Evolutionary conservation across 345 rosid genomes (phyloP).

Genomic region (Syzygium oleosum): DNA sequence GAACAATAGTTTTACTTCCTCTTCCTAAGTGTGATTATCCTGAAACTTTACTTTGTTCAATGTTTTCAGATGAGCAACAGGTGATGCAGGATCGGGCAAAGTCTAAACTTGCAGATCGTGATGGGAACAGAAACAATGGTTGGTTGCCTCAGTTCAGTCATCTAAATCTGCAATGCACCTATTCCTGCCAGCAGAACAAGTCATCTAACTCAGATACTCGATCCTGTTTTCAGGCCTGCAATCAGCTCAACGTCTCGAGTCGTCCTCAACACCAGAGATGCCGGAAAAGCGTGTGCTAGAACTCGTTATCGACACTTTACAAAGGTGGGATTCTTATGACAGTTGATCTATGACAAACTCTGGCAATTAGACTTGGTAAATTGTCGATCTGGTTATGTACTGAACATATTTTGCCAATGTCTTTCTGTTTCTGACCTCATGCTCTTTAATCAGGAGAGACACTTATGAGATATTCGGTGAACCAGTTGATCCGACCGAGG

Average conservation of each 20-base stretch:
- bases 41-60: neutral
- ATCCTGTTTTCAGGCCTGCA: conserved; percentile 16
- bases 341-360: neutral
- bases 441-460: conserved; percentile 37
- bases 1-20: neutral
- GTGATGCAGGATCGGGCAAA: neutral
- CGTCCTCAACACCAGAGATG: neutral
- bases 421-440: neutral
- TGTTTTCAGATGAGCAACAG: neutral
- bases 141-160: neutral
- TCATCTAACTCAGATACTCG: neutral
- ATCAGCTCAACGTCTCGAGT: conserved; percentile 1
- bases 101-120: neutral
- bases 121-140: conserved; percentile 1
- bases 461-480: conserved; percentile 54
- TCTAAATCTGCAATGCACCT: neutral
- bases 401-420: neutral
- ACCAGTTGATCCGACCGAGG: conserved; percentile 55
- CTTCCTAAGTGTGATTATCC: neutral
- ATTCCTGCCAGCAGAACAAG: neutral
- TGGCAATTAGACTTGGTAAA: neutral
- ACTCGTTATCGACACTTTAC: conserved; percentile 38
- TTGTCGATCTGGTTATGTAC: neutral
- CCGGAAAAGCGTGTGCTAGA: conserved; percentile 39
- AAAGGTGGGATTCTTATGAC: conserved; percentile 30